Evolutionary conservation across 2,329 filamentous ascomycete species (phyloP), one percentile per base, ranked within the genome.

Genomic region (Fusarium nygamai): DNA sequence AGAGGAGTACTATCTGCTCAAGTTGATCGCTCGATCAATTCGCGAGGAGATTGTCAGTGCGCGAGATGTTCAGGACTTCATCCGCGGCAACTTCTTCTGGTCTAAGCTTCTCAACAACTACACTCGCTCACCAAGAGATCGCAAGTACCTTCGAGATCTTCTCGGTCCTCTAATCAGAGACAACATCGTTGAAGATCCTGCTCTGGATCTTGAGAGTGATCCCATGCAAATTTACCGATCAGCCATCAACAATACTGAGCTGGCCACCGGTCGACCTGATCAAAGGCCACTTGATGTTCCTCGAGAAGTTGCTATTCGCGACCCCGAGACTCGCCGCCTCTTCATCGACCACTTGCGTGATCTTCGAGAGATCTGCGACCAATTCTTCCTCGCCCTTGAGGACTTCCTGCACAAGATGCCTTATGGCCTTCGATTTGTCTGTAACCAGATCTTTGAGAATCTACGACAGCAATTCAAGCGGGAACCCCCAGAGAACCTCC

Each of bases 211-310:
- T 33, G 96, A 99, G 83, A 98, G 96, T 81, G 96, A 99, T 80
- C 96, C 96, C 0, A 92, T 98, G 86, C 96, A 98, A 78, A 99
- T 99, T 65, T 98, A 99, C 83, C 91, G 94, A 47, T 96, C 95
- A 10, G 92, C 94, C 20, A 97, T 99, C 84, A 98, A 97, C 85
- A 98, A 99, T 78, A 96, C 98, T 82, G 96, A 99, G 83, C 90
- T 99, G 31, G 92, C 94, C 24, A 99, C 96, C 0, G 96, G 96
- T 9, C 91, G 91, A 74, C 91, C 94, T 27, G 98, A 95, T 81
- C 90, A 89, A 57, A 90, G 96, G 71, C 93, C 92, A 39, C 90
- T 94, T 20, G 95, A 98, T 76, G 92, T 99, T 39, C 93, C 94
- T 2, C 91, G 95, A 71, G 96, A 99, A 81, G 88, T 97, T 76